Evolutionary conservation across 2,329 filamentous ascomycete species (phyloP).

Genomic region (Pseudocercospora fuligena): DNA sequence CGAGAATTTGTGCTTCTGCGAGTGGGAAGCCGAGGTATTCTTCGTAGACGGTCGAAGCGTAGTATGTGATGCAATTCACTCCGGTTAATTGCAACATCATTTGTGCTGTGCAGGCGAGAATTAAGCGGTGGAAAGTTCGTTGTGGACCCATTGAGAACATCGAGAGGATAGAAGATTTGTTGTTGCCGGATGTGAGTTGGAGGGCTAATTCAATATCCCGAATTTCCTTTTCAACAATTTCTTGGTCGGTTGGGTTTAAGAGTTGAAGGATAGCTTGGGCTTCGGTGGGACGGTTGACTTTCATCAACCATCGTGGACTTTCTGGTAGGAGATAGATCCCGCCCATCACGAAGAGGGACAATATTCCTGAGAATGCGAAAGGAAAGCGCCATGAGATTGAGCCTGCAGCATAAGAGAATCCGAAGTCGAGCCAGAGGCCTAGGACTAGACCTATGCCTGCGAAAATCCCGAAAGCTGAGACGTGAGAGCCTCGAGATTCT

Average conservation of each 20-base stretch:
- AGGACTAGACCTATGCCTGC: constrained; percentile 47
- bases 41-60: constrained; percentile 29
- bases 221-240: constrained; percentile 11
- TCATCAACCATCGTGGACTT: constrained; percentile 24
- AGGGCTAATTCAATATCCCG: constrained; percentile 11
- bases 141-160: constrained; percentile 13
- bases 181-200: background rate
- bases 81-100: constrained; percentile 13
- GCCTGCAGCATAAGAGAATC: constrained; percentile 44
- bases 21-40: constrained; percentile 24
- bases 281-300: background rate
- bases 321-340: constrained; percentile 40
- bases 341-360: constrained; percentile 30
- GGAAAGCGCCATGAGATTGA: constrained; percentile 49
- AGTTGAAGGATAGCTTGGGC: constrained; percentile 59
- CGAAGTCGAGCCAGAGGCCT: constrained; percentile 54
- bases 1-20: constrained; percentile 22
- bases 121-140: constrained; percentile 3
- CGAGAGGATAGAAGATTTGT: background rate
- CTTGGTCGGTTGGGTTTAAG: constrained; percentile 52
- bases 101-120: constrained; percentile 19
- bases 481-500: constrained; percentile 5
- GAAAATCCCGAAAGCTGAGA: constrained; percentile 8
- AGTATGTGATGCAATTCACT: constrained; percentile 18
- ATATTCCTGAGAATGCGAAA: constrained; percentile 37